phyloP scores from a whole-genome alignment of 805 yeast species.

The Kodamaea kakaduensis region DNA sequence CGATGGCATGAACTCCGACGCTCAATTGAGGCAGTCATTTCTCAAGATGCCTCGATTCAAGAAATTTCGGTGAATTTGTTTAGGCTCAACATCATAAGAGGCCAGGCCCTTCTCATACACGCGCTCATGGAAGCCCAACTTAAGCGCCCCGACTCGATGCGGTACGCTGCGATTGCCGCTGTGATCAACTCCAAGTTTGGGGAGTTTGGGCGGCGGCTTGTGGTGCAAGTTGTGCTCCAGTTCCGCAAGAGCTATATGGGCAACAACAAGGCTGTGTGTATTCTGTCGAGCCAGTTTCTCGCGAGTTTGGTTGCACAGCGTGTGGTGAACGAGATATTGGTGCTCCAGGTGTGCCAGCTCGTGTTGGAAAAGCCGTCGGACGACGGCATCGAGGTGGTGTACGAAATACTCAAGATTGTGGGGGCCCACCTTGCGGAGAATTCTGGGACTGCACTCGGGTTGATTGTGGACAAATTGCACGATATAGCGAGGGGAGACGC shows the following conservation, averaged over 20 bases:
- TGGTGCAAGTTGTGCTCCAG: constrained; percentile 50
- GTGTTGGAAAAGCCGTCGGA: constrained; percentile 44
- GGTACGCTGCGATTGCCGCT: constrained; percentile 55
- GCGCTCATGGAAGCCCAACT: constrained; percentile 53
- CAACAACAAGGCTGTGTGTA: constrained; percentile 43
- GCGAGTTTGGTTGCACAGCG: constrained; percentile 61
- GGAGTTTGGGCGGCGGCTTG: constrained; percentile 56
- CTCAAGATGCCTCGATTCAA: constrained; percentile 45
- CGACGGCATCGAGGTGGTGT: constrained; percentile 53
- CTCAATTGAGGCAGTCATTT: constrained; percentile 37
- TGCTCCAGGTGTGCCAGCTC: constrained; percentile 34
- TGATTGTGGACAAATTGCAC: constrained; percentile 58
- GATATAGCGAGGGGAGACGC: constrained; percentile 1
- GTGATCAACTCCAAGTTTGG: constrained; percentile 67
- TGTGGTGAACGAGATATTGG: constrained; percentile 38
- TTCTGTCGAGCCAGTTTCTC: constrained; percentile 46
- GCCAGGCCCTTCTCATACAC: constrained; percentile 55
- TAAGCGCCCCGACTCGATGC: constrained; percentile 34
- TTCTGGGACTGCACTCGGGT: constrained; percentile 43
- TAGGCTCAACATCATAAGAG: constrained; percentile 54
- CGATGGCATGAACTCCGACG: constrained; percentile 10
- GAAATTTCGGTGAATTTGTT: constrained; percentile 48
- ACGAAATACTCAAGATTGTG: constrained; percentile 44
- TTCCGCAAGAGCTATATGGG: constrained; percentile 52
- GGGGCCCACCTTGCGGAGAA: constrained; percentile 49